Percentiles rank a stretch among this genome's conserved stretches.
Conservation (phyloP, 202 grass and related monocot species). For the Eragrostis tef region DNA sequence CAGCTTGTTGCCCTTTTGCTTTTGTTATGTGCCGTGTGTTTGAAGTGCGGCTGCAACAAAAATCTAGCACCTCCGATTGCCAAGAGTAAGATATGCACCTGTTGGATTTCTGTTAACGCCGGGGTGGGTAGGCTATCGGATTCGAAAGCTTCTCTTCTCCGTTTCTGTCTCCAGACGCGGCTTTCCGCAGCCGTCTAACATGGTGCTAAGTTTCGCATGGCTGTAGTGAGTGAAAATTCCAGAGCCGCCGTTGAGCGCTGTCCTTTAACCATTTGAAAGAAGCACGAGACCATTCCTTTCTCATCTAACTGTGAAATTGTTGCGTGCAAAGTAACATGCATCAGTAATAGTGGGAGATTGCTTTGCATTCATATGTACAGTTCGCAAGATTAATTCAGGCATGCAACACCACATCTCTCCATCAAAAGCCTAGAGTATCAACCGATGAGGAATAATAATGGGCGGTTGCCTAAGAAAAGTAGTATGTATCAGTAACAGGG, state of each 20-base stretch:
- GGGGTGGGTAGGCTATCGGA: background rate
- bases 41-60: background rate
- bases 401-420: too few relatives aligned
- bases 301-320: background rate
- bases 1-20: background rate
- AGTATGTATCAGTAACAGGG: too few relatives aligned
- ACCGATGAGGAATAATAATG: too few relatives aligned
- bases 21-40: background rate
- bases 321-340: too few relatives aligned
- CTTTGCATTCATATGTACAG: too few relatives aligned
- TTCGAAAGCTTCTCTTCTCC: background rate
- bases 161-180: background rate
- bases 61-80: background rate
- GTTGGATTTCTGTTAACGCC: background rate
- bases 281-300: background rate
- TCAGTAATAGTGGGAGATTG: too few relatives aligned
- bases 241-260: background rate
- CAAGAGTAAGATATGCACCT: background rate
- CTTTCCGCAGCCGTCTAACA: constrained; percentile 18
- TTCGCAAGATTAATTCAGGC: too few relatives aligned
- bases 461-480: too few relatives aligned
- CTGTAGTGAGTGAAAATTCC: background rate
- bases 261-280: background rate
- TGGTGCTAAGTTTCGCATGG: background rate
- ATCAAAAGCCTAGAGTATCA: too few relatives aligned